Percentiles rank a stretch among this genome's conserved stretches.
Evolutionary conservation across 208 protist species (phyloP).

Genomic region (Leishmania lainsoni): DNA sequence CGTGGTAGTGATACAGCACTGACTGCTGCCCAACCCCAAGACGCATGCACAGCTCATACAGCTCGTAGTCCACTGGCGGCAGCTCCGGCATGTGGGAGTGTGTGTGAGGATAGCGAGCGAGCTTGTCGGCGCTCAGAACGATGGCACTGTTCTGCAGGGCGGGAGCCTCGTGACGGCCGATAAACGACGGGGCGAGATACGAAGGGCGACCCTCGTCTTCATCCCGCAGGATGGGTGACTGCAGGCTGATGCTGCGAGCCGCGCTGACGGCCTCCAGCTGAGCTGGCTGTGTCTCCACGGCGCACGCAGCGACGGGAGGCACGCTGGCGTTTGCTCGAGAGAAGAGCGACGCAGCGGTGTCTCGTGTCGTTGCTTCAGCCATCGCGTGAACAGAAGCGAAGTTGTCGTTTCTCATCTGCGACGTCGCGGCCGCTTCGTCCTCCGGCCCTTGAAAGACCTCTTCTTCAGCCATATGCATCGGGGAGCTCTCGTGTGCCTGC

Average conservation of each 20-base stretch:
- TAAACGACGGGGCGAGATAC: conserved; percentile 58
- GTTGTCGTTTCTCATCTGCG: neutral
- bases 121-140: conserved; percentile 56
- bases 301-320: conserved; percentile 4
- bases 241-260: conserved; percentile 34
- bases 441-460: neutral
- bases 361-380: neutral
- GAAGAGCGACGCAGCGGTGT: neutral
- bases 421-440: conserved; percentile 1
- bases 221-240: conserved; percentile 61
- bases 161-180: conserved; percentile 48
- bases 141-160: conserved; percentile 28
- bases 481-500: neutral
- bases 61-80: conserved; percentile 83
- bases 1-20: conserved; percentile 74
- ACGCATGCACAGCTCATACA: conserved; percentile 71
- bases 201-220: conserved; percentile 57
- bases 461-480: conserved; percentile 14
- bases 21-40: conserved; percentile 52
- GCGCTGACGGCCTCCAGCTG: conserved; percentile 14
- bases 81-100: conserved; percentile 53
- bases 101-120: conserved; percentile 66
- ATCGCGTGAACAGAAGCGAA: neutral
- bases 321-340: conserved; percentile 1
- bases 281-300: conserved; percentile 25